Percentiles rank a stretch among this genome's conserved stretches.
Evolutionary conservation across 768 basidiomycete genomes (phyloP).

Genomic region (Mrakia hoshinonis): DNA sequence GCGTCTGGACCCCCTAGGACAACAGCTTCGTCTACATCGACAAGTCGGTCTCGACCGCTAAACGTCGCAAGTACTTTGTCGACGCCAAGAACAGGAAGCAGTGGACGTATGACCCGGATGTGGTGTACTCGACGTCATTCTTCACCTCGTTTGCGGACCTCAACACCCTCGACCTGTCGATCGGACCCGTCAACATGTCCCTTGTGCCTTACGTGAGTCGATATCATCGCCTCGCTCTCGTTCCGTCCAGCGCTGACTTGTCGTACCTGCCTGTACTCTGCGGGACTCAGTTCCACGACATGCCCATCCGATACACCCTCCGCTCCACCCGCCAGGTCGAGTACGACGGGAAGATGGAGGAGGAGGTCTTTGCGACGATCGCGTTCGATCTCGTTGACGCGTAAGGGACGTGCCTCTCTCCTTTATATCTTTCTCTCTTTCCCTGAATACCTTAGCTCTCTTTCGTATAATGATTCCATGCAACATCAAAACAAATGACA

Average conservation of each 20-base stretch:
- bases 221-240: background rate
- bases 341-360: conserved; percentile 28
- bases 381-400: conserved; percentile 34
- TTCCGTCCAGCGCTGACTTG: background rate
- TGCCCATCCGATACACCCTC: conserved; percentile 35
- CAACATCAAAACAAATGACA: background rate
- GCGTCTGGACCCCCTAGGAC: conserved; percentile 18
- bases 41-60: conserved; percentile 27
- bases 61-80: conserved; percentile 34
- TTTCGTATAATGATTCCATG: background rate
- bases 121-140: conserved; percentile 26
- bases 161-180: conserved; percentile 11
- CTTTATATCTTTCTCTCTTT: background rate
- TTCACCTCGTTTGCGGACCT: conserved; percentile 18
- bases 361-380: conserved; percentile 34
- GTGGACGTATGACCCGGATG: conserved; percentile 33
- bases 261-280: too few relatives aligned
- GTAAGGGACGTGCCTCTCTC: conserved; percentile 41
- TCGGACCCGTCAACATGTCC: conserved; percentile 32
- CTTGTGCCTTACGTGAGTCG: conserved; percentile 26
- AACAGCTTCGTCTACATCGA: conserved; percentile 34
- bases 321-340: conserved; percentile 31
- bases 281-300: conserved; percentile 25
- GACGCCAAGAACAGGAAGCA: conserved; percentile 26
- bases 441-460: too few relatives aligned